Base-by-base conservation (phyloP, 148 eudicot genomes). In the Drosera capensis region DNA sequence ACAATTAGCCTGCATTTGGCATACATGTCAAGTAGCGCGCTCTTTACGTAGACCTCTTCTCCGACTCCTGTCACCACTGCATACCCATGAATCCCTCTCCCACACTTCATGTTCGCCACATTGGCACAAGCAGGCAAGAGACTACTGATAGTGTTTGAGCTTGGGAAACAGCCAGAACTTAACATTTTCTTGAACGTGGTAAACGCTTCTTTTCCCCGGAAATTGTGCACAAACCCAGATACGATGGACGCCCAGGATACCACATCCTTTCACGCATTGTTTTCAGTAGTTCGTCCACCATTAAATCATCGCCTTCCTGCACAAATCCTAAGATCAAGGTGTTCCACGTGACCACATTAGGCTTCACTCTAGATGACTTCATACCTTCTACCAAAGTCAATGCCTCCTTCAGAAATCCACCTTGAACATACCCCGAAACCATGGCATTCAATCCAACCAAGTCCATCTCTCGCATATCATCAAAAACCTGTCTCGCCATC, bases 221-320 rank as follows among this genome's bases (percentile, higher is more conserved):
- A 73, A 39, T 71, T 82, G 56, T 82, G 77, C 44, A 74, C 82
- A 25, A 63, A 71, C 39, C 96, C 90, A 0, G 86, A 67, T 56
- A 87, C 60, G 25, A 87, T 52, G 7, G 90, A 77, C 38, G 96
- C 82, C 87, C 86, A 86, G 7, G 96, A 75, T 28, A 86, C 75
- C 20, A 71, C 79, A 65, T 87, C 94, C 42, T 17, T 20, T 18
- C 52, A 5, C 60, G 66, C 96, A 86, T 87, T 40, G 59, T 25
- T 13, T 49, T 42, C 44, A 87, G 70, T 17, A 82, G 59, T 58
- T 74, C 61, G 24, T 54, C 54, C 28, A 77, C 88, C 78, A 66
- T 79, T n/a, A 47, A 15, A 42, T 56, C 66, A 68, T 87, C 70
- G n/a, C 78, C 72, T 19, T 66, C 77, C 57, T 59, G 73, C 0